Evolutionary conservation across 2,329 filamentous ascomycete genomes (phyloP), one percentile per base, ranked within the genome.

Genomic region (Scedosporium boydii): DNA sequence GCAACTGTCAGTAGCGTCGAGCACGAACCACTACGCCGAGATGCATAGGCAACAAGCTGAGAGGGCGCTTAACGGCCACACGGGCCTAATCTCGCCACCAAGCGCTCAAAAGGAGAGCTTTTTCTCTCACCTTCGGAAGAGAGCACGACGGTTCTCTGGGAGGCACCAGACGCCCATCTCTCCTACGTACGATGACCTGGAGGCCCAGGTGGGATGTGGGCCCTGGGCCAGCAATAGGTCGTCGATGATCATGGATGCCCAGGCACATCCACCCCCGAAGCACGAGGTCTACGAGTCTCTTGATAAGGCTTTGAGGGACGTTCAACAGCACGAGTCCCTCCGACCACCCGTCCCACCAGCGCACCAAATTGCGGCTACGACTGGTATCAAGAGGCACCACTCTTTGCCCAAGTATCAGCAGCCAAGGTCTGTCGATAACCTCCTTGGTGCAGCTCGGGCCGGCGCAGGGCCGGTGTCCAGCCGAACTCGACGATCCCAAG

Each of bases 111-210:
- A 96, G 71, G 95, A 99, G 74, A 91, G 95, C 74, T 99, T 99
- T 80, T 99, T 99, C 77, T 98, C 95, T 0, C 95, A 99, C 72
- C 82, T 99, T 6, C 86, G 95, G 63, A 99, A 99, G 76, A 88
- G 93, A 60, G 95, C 96, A 29, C 86, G 95, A 68, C 85, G 95
- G 67, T 87, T 99, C 64, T 99, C 95, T 27, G 95, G 95, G 57
- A 87, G 93, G 63, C 92, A 96, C 71, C 90, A 93, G 72, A 87
- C 87, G 14, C 88, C 91, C 6, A 85, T 89, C 63, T 90, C 91
- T 18, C 89, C 91, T 7, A 85, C 83, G 53, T 87, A 87, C 62
- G 93, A 97, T 68, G 93, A 98, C 70, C 80, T 96, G 61, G 95
- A 98, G 74, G 89, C 92, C n/a, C 93, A 93, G 70, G 91, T 90